Base-by-base conservation (phyloP, 2,329 filamentous ascomycete species). In the Cryphonectria parasitica region DNA sequence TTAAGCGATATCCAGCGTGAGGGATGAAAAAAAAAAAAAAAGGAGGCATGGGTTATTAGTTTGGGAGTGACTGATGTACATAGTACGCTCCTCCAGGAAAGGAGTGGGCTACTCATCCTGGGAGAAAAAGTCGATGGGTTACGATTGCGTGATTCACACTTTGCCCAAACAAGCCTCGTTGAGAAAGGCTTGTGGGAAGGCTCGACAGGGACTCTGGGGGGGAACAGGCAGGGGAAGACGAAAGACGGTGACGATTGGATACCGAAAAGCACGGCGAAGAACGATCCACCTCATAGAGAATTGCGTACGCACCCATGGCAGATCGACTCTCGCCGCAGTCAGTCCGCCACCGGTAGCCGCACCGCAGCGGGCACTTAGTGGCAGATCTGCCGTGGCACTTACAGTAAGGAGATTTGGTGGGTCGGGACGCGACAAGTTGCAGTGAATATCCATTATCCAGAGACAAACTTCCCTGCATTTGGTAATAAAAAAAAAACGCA, bases 1-100 rank as follows among this genome's bases (percentile, higher is more conserved):
- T 67, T 67, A 19, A 19, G 34, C 22, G 17, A 41, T n/a, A 41
- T 39, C 22, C 6, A n/a, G 13, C 22, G 15, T 19, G 5, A 34
- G 6, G 34, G 34, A 6, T 2, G 2, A 19, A 54, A 68, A 63
- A 49, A 69, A 69, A 70, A 68, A 71, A 64, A 71, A 71, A 75
- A 70, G 58, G 54, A 72, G 60, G 64, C 64, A 68, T 56, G 22
- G 54, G 65, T 66, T 67, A 68, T 66, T 66, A 63, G 45, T 49
- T n/a, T 45, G 45, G 45, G 19, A 19, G 45, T 7, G n/a, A 49
- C 5, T 67, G 66, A 65, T 72, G 64, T 31, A 17, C n/a, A n/a
- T n/a, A n/a, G n/a, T n/a, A n/a, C 25, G 36, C 62, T 34, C 36
- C 62, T 34, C 36, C 56, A 39, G 62, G 68, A 28, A 63, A 56